Conservation (phyloP, 2,329 filamentous ascomycete species). For the Colletotrichum sp. region DNA sequence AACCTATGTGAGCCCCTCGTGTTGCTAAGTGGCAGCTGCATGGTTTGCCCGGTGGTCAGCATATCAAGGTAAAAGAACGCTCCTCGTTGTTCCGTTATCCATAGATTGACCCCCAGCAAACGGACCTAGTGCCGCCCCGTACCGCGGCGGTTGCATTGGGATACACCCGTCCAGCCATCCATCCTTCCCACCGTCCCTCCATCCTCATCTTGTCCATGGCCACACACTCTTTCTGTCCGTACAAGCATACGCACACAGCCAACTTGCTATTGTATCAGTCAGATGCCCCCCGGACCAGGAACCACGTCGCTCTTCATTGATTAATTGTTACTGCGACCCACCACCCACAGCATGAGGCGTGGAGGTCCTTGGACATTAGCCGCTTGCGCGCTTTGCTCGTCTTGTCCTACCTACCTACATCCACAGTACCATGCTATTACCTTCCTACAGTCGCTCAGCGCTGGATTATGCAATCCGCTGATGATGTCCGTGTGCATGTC, state of each 20-base stretch:
- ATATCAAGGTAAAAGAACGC: not conserved
- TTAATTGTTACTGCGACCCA: slow-evolving; percentile 5
- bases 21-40: slow-evolving; percentile 8
- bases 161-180: slow-evolving; percentile 1
- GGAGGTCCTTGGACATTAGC: slow-evolving; percentile 8
- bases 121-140: not conserved
- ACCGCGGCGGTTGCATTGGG: slow-evolving; percentile 10
- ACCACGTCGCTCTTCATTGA: slow-evolving; percentile 8
- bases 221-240: not conserved
- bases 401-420: not conserved
- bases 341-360: slow-evolving; percentile 10
- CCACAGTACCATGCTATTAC: not conserved
- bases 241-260: not conserved
- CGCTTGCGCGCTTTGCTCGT: not conserved
- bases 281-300: slow-evolving; percentile 12
- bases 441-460: not conserved
- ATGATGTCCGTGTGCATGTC: slow-evolving; percentile 11
- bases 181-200: slow-evolving; percentile 4
- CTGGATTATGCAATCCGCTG: slow-evolving; percentile 2
- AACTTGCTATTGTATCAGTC: slow-evolving; percentile 16
- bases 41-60: slow-evolving; percentile 12
- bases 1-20: slow-evolving; percentile 1
- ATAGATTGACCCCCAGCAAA: not conserved
- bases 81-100: not conserved
- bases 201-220: slow-evolving; percentile 6